Base-by-base conservation (phyloP, 768 basidiomycete genomes). In the Russula lepida region DNA sequence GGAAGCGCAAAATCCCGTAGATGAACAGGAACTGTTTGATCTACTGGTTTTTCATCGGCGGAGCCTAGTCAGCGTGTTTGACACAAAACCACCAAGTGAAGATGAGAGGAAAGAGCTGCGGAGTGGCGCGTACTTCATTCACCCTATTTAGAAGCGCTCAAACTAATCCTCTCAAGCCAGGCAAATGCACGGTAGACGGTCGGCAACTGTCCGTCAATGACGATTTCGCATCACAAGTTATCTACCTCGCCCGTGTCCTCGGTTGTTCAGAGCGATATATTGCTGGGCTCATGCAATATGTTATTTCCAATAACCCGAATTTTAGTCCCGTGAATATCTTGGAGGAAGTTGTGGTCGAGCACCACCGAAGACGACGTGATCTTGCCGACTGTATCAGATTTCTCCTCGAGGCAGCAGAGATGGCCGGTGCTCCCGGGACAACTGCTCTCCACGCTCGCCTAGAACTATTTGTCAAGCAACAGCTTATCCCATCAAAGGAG, bases 161-260 rank as follows among this genome's bases (percentile, higher is more conserved):
- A 35, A 9, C 35, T 63, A 35, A 48, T 48, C 39, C n/a, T 21
- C 9, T 35, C 30, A n/a, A 32, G 56, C 0, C 69, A 93, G 91
- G 89, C 63, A 88, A 82, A 73, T 81, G 81, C 21, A 70, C 76
- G 0, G 74, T 90, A 23, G 77, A 86, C 60, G 84, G 87, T 32
- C 82, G 80, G 67, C 76, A 83, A n/a, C 77, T 86, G 37, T 83
- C 84, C 0, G 80, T 94, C 65, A 92, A 90, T 70, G 72, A 82
- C 15, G 88, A 93, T 69, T 92, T 93, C 72, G 84, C 84, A 15
- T 83, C 81, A 53, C 90, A 90, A 71, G 82, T 79, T 58, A 71
- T 89, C 58, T 89, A 91, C 72, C 81, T 95, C 58, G 83, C 93
- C 0, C 84, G 88, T 69, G 83, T 90, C 57, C 84, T 97, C 56